Evolutionary conservation across 768 basidiomycete species (phyloP).

Genomic region (Kwoniella heveanensis): DNA sequence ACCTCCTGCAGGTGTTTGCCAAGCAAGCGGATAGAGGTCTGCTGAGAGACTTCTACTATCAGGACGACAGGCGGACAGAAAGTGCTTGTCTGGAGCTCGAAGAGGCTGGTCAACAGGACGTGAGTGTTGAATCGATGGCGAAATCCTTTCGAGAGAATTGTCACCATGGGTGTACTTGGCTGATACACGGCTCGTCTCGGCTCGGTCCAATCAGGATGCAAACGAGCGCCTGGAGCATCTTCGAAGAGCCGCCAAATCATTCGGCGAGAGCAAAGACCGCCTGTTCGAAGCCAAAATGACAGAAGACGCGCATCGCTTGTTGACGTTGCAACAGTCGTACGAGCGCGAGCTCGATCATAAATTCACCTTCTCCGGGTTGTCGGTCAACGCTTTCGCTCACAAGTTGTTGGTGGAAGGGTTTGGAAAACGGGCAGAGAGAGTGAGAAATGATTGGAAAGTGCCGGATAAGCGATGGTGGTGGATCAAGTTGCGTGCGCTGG

Average conservation of each 20-base stretch:
- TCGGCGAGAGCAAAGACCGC: conserved; percentile 90
- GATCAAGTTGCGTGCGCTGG: conserved; percentile 80
- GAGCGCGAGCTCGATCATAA: conserved; percentile 82
- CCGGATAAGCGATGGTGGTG: conserved; percentile 97
- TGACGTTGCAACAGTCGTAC: conserved; percentile 78
- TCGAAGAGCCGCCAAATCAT: conserved; percentile 84
- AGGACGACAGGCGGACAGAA: conserved; percentile 91
- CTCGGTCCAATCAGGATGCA: conserved; percentile 8
- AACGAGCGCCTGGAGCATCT: conserved; percentile 69
- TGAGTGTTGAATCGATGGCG: conserved; percentile 55
- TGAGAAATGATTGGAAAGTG: conserved; percentile 87
- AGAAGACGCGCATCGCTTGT: conserved; percentile 76
- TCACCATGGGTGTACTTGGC: too few species aligned
- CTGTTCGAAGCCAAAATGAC: conserved; percentile 93
- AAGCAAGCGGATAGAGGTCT: conserved; percentile 87
- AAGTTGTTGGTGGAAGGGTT: conserved; percentile 75
- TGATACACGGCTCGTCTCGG: too few species aligned
- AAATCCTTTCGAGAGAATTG: too few species aligned
- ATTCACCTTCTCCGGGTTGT: conserved; percentile 76
- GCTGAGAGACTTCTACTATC: conserved; percentile 94
- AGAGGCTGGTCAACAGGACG: conserved; percentile 71
- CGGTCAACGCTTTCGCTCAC: conserved; percentile 83
- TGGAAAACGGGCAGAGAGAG: conserved; percentile 82
- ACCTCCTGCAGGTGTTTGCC: conserved; percentile 83
- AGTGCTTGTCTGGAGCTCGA: conserved; percentile 85